Base-by-base conservation (phyloP, 176 grass and related monocot species). In the Phragmites australis region DNA sequence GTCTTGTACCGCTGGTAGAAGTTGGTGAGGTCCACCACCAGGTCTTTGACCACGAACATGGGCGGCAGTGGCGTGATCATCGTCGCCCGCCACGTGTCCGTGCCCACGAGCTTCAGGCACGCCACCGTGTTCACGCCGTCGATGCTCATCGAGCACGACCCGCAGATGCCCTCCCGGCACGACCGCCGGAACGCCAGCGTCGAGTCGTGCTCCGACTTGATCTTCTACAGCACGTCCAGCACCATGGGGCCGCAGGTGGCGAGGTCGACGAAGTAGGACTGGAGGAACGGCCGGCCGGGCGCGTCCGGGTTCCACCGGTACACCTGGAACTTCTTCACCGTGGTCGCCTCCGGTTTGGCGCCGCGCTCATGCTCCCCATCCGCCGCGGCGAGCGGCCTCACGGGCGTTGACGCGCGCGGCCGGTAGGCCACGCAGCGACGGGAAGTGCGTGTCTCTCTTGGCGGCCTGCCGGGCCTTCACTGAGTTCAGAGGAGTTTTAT, bases 1-100 rank as follows among this genome's bases (percentile, higher is more conserved):
- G 72, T 90, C 89, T 93, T 97, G 91, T 94, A 88, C 55, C 92
- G 89, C 52, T 92, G 91, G 73, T 89, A 97, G 80, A 92, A 97
- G 65, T 41, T 70, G 12, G 91, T 94, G 63, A 97, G 89, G 75
- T 94, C 87, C 2, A 92, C 89, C 40, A 92, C 85, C 58, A 90
- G 85, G 84, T 97, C 91, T 81, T 94, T 92, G 18, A 94, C 76
- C 43, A 94, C 91, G 82, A 76, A 90, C 87, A 92, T 94, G 81
- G 87, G 89, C 22, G 91, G 87, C 26, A 97, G 92, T 54, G 83
- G 92, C 82, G 87, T 97, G 65, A 97, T 80, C 85, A 84, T 89
- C 40, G 68, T 89, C 5, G 87, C 43, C 9, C 64, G 55, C 9
- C 85, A 90, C 27, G 86, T 46, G 65, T 88, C 56, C 0, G 87